Percentiles rank a stretch among this genome's conserved stretches.
phyloP scores from a whole-genome alignment of 306 rosid genomes.

The Cucumis cinereus region DNA sequence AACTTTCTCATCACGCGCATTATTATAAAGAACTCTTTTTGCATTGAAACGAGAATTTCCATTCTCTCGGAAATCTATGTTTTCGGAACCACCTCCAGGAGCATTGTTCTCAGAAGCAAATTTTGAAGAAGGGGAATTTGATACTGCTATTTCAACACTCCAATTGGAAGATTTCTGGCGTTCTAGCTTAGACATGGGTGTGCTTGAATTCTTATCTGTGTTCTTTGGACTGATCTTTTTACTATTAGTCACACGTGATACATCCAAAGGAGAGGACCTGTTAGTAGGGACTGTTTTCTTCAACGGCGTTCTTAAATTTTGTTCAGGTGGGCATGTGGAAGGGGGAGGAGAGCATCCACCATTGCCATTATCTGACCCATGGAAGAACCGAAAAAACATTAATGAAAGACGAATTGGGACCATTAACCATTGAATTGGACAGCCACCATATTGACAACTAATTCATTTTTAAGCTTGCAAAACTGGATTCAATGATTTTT shows the following conservation, averaged over 20 bases:
- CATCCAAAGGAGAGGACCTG: constrained; percentile 51
- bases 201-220: constrained; percentile 26
- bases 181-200: constrained; percentile 27
- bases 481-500: neutral
- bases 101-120: constrained; percentile 27
- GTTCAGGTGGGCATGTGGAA: constrained; percentile 24
- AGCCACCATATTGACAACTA: neutral
- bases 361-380: constrained; percentile 34
- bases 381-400: constrained; percentile 7
- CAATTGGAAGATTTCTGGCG: constrained; percentile 29
- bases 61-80: constrained; percentile 20
- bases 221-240: constrained; percentile 29
- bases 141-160: constrained; percentile 32
- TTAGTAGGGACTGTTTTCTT: constrained; percentile 49
- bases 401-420: neutral
- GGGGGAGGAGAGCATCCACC: constrained; percentile 26
- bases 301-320: constrained; percentile 29
- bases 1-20: constrained; percentile 42
- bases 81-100: constrained; percentile 21
- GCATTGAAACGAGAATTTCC: constrained; percentile 25
- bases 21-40: constrained; percentile 35
- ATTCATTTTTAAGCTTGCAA: neutral
- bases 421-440: neutral
- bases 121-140: constrained; percentile 24
- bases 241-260: constrained; percentile 23